A percentile compares a stretch with the other conserved stretches of the same genome.
These are phyloP conservation scores for Ceriops decandra DNA, from an alignment of 345 rosid genomes.

Conservation along the genomic window DNA sequence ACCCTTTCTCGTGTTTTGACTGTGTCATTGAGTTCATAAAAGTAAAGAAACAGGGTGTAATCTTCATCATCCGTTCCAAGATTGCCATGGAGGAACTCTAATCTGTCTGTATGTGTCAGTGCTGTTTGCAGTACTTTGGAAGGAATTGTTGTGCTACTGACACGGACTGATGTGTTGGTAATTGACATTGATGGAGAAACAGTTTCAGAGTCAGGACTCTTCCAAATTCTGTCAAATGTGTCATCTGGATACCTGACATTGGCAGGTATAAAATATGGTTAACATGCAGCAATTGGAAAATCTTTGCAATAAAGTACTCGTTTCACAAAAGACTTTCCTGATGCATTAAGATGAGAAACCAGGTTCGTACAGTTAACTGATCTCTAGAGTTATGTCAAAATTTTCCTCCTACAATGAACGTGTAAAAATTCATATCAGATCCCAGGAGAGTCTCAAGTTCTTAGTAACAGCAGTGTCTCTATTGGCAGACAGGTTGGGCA, in stretches of 20 bases:
- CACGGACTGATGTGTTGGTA: slow-evolving; percentile 7
- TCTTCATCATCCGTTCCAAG: slow-evolving; percentile 27
- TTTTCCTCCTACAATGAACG: too few species aligned
- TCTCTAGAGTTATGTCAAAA: not conserved
- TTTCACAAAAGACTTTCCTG: too few species aligned
- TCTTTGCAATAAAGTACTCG: not conserved
- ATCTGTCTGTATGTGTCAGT: slow-evolving; percentile 20
- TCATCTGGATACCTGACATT: slow-evolving; percentile 52
- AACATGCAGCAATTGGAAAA: not conserved
- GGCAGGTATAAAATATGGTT: slow-evolving; percentile 4
- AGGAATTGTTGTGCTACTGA: slow-evolving; percentile 33
- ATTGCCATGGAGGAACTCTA: slow-evolving; percentile 34
- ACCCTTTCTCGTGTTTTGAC: slow-evolving; percentile 43
- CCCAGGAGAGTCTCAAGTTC: too few species aligned
- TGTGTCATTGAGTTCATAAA: slow-evolving; percentile 44
- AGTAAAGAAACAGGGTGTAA: slow-evolving; percentile 56
- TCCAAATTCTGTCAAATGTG: slow-evolving; percentile 57
- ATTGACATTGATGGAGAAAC: slow-evolving; percentile 11
- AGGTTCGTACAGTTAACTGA: not conserved
- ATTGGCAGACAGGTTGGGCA: too few species aligned
- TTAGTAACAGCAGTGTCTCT: too few species aligned
- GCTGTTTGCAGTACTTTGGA: slow-evolving; percentile 48
- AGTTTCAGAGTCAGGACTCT: slow-evolving; percentile 10
- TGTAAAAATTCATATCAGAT: too few species aligned
- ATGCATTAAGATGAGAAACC: too few species aligned